Percentiles rank a stretch among this genome's conserved stretches.
Evolutionary conservation across 768 basidiomycete species (phyloP).

Genomic region (Trametes meyenii): DNA sequence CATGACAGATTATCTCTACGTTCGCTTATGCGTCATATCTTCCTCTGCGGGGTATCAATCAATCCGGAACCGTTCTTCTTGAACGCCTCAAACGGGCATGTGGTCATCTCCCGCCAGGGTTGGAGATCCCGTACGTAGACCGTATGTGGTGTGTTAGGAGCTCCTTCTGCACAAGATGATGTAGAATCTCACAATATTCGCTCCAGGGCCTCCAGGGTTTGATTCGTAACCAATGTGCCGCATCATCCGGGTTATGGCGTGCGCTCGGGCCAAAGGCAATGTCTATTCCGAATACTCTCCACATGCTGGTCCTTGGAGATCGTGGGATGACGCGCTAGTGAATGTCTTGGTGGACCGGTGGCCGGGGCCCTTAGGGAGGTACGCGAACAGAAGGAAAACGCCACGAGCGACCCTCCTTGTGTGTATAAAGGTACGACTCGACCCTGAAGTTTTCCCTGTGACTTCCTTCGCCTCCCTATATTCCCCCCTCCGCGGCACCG

Average conservation of each 20-base stretch:
- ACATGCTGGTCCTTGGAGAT: constrained; percentile 1
- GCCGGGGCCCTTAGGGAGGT: not conserved
- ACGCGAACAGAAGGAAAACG: not conserved
- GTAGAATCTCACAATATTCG: not conserved
- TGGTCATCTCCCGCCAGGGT: not conserved
- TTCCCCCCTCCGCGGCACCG: not conserved
- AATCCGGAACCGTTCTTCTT: constrained; percentile 1
- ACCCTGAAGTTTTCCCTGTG: not conserved
- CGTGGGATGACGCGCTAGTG: constrained; percentile 10
- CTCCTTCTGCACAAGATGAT: not conserved
- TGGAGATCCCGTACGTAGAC: not conserved
- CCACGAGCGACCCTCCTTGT: constrained; percentile 4
- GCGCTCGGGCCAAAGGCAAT: not conserved
- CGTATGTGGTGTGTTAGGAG: constrained; percentile 8
- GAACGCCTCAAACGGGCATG: not conserved
- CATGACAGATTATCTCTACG: not conserved
- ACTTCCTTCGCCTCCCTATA: not conserved
- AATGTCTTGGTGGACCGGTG: not conserved
- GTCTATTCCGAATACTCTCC: not conserved
- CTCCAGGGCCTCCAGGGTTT: not conserved
- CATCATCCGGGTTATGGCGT: not conserved
- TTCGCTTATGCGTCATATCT: constrained; percentile 2
- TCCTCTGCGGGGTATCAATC: constrained; percentile 13
- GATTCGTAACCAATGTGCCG: constrained; percentile 3
- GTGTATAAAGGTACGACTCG: constrained; percentile 4